Evolutionary conservation across 2,329 filamentous ascomycete genomes (phyloP).

Genomic region (Botrytis deweyae): DNA sequence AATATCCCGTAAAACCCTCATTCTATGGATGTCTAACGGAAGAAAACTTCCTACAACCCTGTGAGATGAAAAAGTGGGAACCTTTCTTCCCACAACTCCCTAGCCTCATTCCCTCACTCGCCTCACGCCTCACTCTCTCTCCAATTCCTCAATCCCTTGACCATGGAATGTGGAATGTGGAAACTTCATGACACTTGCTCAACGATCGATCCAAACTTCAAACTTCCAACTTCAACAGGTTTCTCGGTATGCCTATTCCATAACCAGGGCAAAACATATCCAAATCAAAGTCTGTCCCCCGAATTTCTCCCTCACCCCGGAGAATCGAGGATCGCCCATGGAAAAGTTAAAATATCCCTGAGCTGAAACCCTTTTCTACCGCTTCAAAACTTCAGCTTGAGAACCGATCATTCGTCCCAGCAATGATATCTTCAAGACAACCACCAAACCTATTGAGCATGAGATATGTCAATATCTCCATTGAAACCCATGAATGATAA

Average conservation of each 20-base stretch:
- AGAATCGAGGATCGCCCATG: background rate
- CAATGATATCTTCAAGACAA: background rate
- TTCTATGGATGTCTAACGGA: background rate
- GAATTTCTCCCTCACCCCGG: background rate
- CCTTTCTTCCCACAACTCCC: background rate
- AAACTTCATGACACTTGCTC: background rate
- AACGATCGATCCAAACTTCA: background rate
- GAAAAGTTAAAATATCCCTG: conserved; percentile 1
- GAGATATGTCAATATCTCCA: background rate
- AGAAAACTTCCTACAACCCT: background rate
- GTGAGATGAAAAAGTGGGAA: conserved; percentile 9
- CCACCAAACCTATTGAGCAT: background rate
- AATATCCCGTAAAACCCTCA: background rate
- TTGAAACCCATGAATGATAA: background rate
- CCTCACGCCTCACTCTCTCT: background rate
- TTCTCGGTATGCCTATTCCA: background rate
- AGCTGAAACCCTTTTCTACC: conserved; percentile 11
- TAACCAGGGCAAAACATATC: background rate
- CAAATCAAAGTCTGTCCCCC: background rate
- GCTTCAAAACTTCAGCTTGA: conserved; percentile 6
- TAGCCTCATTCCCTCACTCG: background rate
- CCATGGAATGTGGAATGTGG: conserved; percentile 3
- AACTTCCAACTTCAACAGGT: background rate
- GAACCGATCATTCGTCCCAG: background rate
- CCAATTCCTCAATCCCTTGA: conserved; percentile 1